Base-by-base conservation (phyloP, 2,329 filamentous ascomycete genomes). In the Fusarium armeniacum region DNA sequence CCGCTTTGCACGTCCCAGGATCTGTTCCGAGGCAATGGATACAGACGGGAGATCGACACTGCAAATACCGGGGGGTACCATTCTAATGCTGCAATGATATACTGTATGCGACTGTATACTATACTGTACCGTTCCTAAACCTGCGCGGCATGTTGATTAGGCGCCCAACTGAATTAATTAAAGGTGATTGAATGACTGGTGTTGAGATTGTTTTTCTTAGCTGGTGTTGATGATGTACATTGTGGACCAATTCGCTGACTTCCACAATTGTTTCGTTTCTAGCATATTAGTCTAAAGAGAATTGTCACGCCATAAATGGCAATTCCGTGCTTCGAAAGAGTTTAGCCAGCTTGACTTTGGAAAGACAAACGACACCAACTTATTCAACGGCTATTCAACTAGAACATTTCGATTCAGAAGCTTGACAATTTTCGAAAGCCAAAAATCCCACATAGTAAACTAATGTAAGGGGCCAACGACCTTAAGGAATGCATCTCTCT, bases 31-130 rank as follows among this genome's bases (percentile, higher is more conserved):
- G 28, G 57, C 46, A 38, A 65, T 54, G 58, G 62, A 32, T 64
- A 43, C 38, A 47, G 51, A 55, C 59, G 67, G 64, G 68, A 69
- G 68, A 70, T 70, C 68, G 68, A 65, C 68, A 65, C 47, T 71
- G 67, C 67, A 70, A 64, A 52, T 60, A 46, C 46, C 55, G 63
- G 68, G 52, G 58, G 52, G 58, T 54, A 33, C 15, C 18, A 45
- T 63, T 40, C 38, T 32, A 52, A 20, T 24, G 33, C 26, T 38
- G 20, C 33, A 41, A 20, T 36, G 11, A 28, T 35, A 24, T 51
- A 52, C 49, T 52, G 49, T 52, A 51, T 24, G 18, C 13, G 9
- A n/a, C 32, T 32, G 15, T 28, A 28, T 43, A 24, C 41, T 26
- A 5, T 26, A 44, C 22, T 24, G 24, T 44, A 44, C 28, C 28